Evolutionary conservation across 345 rosid genomes (phyloP).

Genomic region (Arabis alpina): DNA sequence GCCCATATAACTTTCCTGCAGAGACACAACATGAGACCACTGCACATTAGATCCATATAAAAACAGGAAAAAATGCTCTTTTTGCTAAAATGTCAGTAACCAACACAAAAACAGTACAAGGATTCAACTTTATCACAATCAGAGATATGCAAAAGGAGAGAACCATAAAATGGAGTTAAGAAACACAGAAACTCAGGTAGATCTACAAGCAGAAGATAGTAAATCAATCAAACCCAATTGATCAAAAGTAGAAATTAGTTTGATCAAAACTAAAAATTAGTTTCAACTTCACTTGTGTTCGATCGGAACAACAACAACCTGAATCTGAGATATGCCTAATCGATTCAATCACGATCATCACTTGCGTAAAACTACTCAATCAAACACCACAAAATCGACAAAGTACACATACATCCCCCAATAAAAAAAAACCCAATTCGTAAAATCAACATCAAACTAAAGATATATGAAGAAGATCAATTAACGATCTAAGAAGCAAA

Average conservation of each 20-base stretch:
- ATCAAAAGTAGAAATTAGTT: not conserved
- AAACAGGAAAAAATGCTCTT: not conserved
- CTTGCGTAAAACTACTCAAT: not conserved
- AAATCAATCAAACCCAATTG: conserved; percentile 27
- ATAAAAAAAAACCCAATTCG: conserved; percentile 12
- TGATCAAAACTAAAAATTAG: not conserved
- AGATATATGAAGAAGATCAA: conserved; percentile 31
- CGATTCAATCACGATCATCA: conserved; percentile 6
- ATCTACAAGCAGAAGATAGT: conserved; percentile 23
- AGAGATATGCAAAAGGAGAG: not conserved
- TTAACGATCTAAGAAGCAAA: conserved; percentile 29
- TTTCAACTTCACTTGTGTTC: conserved; percentile 23
- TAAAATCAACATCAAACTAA: conserved; percentile 28
- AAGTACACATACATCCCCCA: not conserved
- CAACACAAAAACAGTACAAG: conserved; percentile 4
- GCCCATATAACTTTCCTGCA: conserved; percentile 55
- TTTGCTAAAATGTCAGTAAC: conserved; percentile 6
- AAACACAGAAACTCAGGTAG: conserved; percentile 2
- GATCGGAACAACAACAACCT: conserved; percentile 27
- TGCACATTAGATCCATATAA: conserved; percentile 21
- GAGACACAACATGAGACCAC: not conserved
- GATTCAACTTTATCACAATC: conserved; percentile 25
- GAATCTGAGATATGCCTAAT: conserved; percentile 18
- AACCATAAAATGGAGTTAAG: not conserved
- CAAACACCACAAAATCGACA: conserved; percentile 3